phyloP scores from a whole-genome alignment of 768 basidiomycete genomes.

The Xerocomus potaroensis region DNA sequence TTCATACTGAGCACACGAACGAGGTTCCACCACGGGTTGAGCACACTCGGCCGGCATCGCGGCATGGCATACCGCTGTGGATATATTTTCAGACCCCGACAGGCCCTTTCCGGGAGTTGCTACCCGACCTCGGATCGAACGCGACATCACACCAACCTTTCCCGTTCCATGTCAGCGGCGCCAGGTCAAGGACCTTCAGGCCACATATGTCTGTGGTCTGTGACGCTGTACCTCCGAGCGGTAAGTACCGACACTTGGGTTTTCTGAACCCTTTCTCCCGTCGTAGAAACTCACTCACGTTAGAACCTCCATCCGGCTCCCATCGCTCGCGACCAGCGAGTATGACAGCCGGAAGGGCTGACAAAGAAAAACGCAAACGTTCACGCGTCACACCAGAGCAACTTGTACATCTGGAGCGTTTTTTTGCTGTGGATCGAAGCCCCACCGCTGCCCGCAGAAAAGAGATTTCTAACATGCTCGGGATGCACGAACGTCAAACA shows the following conservation, averaged over 20 bases:
- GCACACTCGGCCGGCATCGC: not conserved
- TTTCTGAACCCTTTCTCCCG: slow-evolving; percentile 25
- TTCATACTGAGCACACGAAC: not conserved
- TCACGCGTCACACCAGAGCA: slow-evolving; percentile 79
- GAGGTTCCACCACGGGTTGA: not conserved
- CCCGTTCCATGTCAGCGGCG: slow-evolving; percentile 30
- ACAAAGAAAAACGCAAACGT: slow-evolving; percentile 64
- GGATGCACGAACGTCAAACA: slow-evolving; percentile 84
- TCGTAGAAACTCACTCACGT: slow-evolving; percentile 17
- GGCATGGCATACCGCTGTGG: not conserved
- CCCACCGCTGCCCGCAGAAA: slow-evolving; percentile 67
- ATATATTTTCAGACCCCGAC: slow-evolving; percentile 13
- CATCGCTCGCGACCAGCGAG: slow-evolving; percentile 34
- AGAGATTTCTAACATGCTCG: slow-evolving; percentile 69
- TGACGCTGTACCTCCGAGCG: slow-evolving; percentile 16
- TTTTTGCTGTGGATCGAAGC: slow-evolving; percentile 64
- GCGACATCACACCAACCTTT: slow-evolving; percentile 20
- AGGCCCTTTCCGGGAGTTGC: slow-evolving; percentile 28
- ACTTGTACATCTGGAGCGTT: slow-evolving; percentile 67
- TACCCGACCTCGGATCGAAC: slow-evolving; percentile 29
- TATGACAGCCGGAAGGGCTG: slow-evolving; percentile 24
- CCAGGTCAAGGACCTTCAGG: slow-evolving; percentile 16
- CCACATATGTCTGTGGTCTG: slow-evolving; percentile 26
- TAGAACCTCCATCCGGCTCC: slow-evolving; percentile 34
- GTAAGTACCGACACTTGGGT: slow-evolving; percentile 25